Percentiles rank a stretch among this genome's conserved stretches.
Conservation (phyloP, 148 eudicot species). For the Heliamphora exappendiculata region DNA sequence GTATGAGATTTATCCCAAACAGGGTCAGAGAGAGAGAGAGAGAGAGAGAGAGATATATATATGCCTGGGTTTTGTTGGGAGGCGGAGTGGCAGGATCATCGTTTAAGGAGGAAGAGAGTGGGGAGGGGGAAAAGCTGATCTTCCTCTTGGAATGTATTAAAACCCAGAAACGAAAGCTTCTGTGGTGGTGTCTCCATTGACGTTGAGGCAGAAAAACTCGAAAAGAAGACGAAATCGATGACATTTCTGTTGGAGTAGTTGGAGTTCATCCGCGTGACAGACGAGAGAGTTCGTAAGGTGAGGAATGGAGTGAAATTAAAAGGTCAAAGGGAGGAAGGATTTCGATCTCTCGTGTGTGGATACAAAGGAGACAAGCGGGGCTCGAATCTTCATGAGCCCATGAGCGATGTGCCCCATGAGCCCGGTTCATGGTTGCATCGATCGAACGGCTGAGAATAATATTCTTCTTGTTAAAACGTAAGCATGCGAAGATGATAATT, state of each 20-base stretch:
- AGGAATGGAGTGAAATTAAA: no score
- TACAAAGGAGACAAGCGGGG: neutral
- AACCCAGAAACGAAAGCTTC: conserved; percentile 15
- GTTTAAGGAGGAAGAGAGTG: conserved; percentile 23
- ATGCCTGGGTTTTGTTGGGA: conserved; percentile 37
- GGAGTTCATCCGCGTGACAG: neutral
- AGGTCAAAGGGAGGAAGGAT: neutral
- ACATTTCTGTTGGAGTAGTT: conserved; percentile 28
- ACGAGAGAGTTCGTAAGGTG: neutral
- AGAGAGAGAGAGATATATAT: neutral
- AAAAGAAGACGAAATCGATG: conserved; percentile 32
- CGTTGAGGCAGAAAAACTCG: conserved; percentile 33
- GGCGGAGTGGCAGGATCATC: conserved; percentile 34
- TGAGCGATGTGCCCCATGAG: neutral
- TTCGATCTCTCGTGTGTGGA: conserved; percentile 3
- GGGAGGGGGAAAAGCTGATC: conserved; percentile 11
- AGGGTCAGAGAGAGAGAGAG: neutral
- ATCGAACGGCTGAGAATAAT: neutral
- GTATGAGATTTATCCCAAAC: no score
- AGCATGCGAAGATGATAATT: no score
- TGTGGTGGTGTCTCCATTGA: conserved; percentile 27
- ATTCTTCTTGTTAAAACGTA: no score
- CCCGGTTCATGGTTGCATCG: neutral
- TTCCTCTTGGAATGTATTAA: conserved; percentile 17
- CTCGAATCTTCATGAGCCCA: neutral